Evolutionary conservation across 2,329 filamentous ascomycete species (phyloP).

Genomic region (Diplodia sapinea): DNA sequence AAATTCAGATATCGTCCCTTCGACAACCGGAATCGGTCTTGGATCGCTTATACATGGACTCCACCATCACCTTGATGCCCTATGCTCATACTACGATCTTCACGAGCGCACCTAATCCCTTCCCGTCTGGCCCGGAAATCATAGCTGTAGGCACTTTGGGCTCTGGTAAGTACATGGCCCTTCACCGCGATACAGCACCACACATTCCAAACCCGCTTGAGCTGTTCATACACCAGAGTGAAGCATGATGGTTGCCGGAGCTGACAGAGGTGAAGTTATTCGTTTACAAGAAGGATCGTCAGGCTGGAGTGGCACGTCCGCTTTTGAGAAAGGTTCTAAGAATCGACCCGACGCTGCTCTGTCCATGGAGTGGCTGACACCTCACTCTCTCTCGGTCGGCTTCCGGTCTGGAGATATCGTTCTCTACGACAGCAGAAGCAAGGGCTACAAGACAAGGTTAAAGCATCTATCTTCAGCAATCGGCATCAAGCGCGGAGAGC

Average conservation of each 20-base stretch:
- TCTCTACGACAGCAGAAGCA: slow-evolving; percentile 27
- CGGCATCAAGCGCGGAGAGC: slow-evolving; percentile 23
- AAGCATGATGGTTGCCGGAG: neutral
- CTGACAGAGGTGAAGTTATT: slow-evolving; percentile 3
- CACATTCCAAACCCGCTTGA: neutral
- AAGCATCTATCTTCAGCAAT: slow-evolving; percentile 23
- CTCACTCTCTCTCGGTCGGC: slow-evolving; percentile 14
- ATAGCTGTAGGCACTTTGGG: slow-evolving; percentile 19
- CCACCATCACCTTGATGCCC: slow-evolving; percentile 4
- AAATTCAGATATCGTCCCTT: slow-evolving; percentile 24
- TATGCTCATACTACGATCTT: slow-evolving; percentile 4
- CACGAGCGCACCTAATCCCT: slow-evolving; percentile 15
- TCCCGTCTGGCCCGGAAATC: slow-evolving; percentile 8
- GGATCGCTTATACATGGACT: slow-evolving; percentile 22
- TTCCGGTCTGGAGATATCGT: slow-evolving; percentile 25
- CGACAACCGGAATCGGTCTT: slow-evolving; percentile 6
- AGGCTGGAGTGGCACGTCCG: slow-evolving; percentile 8
- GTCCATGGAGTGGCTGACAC: slow-evolving; percentile 18
- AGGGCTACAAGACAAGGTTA: slow-evolving; percentile 5
- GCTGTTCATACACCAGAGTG: neutral
- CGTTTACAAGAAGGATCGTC: slow-evolving; percentile 8
- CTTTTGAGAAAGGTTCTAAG: neutral
- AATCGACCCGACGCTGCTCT: slow-evolving; percentile 16
- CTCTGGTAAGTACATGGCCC: slow-evolving; percentile 4
- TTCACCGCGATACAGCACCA: neutral